Conservation (phyloP, 768 basidiomycete genomes). For the Gymnopilus dilepis region DNA sequence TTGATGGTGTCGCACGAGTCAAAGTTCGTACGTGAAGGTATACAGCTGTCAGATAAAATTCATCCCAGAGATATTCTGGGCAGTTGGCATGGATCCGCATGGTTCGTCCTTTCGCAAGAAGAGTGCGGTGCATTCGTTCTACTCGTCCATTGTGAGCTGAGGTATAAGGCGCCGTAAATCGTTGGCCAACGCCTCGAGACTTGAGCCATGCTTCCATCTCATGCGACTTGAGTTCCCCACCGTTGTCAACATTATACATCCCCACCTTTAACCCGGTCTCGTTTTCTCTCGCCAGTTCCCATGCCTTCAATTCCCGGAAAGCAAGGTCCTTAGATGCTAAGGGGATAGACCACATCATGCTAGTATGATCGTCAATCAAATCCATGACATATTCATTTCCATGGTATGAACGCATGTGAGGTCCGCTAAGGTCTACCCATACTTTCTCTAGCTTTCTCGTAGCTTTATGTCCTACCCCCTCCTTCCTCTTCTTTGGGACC, state of each 20-base stretch:
- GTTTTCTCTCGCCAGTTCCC: slow-evolving; percentile 31
- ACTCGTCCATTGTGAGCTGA: slow-evolving; percentile 42
- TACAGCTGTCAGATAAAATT: slow-evolving; percentile 35
- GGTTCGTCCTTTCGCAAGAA: slow-evolving; percentile 34
- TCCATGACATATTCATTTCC: slow-evolving; percentile 38
- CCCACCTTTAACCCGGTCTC: slow-evolving; percentile 25
- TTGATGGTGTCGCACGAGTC: slow-evolving; percentile 10
- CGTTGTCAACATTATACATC: slow-evolving; percentile 23
- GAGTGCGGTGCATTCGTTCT: slow-evolving; percentile 40
- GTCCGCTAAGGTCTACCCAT: slow-evolving; percentile 37
- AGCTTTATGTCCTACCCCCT: slow-evolving; percentile 29
- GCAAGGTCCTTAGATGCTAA: slow-evolving; percentile 33
- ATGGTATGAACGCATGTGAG: slow-evolving; percentile 26
- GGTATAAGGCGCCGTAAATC: slow-evolving; percentile 37
- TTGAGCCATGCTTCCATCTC: slow-evolving; percentile 25
- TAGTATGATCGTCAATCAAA: slow-evolving; percentile 40
- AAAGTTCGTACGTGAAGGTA: slow-evolving; percentile 27
- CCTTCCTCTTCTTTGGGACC: slow-evolving; percentile 35
- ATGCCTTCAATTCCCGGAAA: slow-evolving; percentile 28
- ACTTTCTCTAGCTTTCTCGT: slow-evolving; percentile 33
- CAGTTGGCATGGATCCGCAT: slow-evolving; percentile 32
- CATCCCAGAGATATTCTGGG: slow-evolving; percentile 37
- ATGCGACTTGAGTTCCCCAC: slow-evolving; percentile 26
- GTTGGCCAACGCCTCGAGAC: slow-evolving; percentile 15
- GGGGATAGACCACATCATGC: slow-evolving; percentile 38